Conservation (phyloP, 2,329 filamentous ascomycete species). For the Penicillium verrucosum region DNA sequence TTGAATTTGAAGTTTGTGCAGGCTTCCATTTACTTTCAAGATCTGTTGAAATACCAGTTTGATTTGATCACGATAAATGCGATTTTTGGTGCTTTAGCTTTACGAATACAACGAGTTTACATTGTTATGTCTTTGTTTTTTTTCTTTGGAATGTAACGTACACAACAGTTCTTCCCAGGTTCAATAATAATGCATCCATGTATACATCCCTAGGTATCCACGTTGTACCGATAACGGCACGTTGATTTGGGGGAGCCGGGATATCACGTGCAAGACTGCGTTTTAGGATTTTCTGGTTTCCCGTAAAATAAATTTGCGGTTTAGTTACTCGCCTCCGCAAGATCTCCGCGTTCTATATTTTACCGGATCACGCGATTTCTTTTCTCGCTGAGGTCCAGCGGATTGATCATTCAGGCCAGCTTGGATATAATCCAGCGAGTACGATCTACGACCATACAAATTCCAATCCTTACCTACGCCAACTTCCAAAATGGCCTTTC, state of each 20-base stretch:
- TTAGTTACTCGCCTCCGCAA: conserved; percentile 32
- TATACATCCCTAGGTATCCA: no score
- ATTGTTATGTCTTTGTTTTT: background rate
- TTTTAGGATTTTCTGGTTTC: conserved; percentile 5
- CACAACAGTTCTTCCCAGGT: no score
- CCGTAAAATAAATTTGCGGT: conserved; percentile 37
- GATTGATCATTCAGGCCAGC: background rate
- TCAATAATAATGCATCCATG: no score
- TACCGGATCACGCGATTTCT: conserved; percentile 3
- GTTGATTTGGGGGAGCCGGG: background rate
- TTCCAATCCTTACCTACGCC: background rate
- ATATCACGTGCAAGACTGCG: conserved; percentile 24
- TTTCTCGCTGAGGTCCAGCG: background rate
- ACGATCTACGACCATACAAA: background rate
- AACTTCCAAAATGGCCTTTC: conserved; percentile 33
- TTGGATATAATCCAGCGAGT: background rate
- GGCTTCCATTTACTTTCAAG: background rate
- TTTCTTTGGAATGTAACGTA: background rate
- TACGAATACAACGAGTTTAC: background rate
- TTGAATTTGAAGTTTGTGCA: background rate
- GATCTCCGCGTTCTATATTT: conserved; percentile 21
- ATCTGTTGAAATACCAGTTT: conserved; percentile 4
- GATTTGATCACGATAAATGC: background rate
- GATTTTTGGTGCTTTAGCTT: background rate
- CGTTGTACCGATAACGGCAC: background rate